Conservation (phyloP, 495 filamentous ascomycete species). For the Neurospora tetraspora region DNA sequence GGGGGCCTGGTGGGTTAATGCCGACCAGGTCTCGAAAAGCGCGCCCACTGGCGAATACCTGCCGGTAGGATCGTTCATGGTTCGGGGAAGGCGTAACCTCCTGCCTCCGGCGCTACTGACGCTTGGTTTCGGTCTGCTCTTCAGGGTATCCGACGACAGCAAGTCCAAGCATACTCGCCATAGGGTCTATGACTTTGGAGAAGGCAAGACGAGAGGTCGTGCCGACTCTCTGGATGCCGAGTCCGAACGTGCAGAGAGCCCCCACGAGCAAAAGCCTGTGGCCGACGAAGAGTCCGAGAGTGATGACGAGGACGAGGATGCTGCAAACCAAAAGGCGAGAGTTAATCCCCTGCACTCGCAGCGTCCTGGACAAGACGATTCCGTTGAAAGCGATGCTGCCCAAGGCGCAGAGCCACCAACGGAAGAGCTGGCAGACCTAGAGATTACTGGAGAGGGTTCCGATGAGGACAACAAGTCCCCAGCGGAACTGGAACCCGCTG, state of each 20-base stretch:
- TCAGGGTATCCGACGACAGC: slow-evolving; percentile 82
- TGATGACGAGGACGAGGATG: slow-evolving; percentile 23
- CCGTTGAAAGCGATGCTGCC: slow-evolving; percentile 10
- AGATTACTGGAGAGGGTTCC: background rate
- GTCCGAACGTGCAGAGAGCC: background rate
- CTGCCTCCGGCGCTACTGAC: slow-evolving; percentile 81
- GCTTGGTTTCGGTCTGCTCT: slow-evolving; percentile 79
- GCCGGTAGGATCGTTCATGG: slow-evolving; percentile 58
- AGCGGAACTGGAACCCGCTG: slow-evolving; percentile 1
- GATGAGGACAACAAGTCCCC: slow-evolving; percentile 1
- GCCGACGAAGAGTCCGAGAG: slow-evolving; percentile 24
- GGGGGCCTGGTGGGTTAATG: slow-evolving; percentile 88
- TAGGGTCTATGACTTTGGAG: slow-evolving; percentile 42
- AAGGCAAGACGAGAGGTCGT: background rate
- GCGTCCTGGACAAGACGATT: slow-evolving; percentile 15
- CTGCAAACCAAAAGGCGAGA: slow-evolving; percentile 23
- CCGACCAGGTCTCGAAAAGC: slow-evolving; percentile 80
- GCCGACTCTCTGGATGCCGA: background rate
- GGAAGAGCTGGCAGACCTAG: slow-evolving; percentile 22
- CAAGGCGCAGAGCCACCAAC: slow-evolving; percentile 6
- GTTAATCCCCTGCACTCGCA: slow-evolving; percentile 38
- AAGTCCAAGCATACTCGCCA: slow-evolving; percentile 70
- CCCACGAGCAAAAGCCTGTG: slow-evolving; percentile 4
- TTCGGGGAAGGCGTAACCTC: slow-evolving; percentile 80
- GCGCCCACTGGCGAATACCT: slow-evolving; percentile 71